phyloP scores from a whole-genome alignment of 805 yeast species.

The Tetrapisispora namnaoensis region DNA sequence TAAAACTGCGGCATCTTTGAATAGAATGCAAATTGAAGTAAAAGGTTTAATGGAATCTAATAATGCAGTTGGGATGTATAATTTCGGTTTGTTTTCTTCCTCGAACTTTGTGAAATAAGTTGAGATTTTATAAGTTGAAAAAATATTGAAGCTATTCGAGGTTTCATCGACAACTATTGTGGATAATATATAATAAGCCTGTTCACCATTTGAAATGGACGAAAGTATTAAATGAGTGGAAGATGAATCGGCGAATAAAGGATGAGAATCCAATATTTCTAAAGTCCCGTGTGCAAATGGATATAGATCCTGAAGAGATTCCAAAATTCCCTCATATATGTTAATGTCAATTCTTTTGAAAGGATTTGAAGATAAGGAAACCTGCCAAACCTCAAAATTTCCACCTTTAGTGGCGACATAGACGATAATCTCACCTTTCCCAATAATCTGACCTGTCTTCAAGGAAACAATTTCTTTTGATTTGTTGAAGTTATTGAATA shows the following conservation, averaged over 20 bases:
- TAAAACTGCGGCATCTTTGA: conserved; percentile 52
- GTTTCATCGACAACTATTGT: conserved; percentile 41
- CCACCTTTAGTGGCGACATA: conserved; percentile 37
- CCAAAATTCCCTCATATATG: conserved; percentile 30
- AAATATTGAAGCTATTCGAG: conserved; percentile 41
- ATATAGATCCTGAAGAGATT: conserved; percentile 37
- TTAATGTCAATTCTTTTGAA: conserved; percentile 31
- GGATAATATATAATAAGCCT: conserved; percentile 37
- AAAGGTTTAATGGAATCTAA: conserved; percentile 7
- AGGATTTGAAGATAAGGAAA: conserved; percentile 37
- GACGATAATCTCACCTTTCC: conserved; percentile 40
- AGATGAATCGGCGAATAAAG: conserved; percentile 32
- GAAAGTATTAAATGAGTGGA: conserved; percentile 42
- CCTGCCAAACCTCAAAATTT: conserved; percentile 39
- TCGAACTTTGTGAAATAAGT: conserved; percentile 30
- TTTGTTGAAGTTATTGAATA: conserved; percentile 20
- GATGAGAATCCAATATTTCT: conserved; percentile 53
- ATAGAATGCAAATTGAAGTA: conserved; percentile 46
- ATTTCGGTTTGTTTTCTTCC: conserved; percentile 32
- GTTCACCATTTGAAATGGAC: conserved; percentile 30
- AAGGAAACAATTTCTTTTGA: conserved; percentile 45
- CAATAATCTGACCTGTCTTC: conserved; percentile 41
- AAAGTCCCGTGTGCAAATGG: conserved; percentile 44
- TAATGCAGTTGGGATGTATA: conserved; percentile 50
- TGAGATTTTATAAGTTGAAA: conserved; percentile 58